Conservation (phyloP, 2,329 filamentous ascomycete species). For the Neonectria coccinea region DNA sequence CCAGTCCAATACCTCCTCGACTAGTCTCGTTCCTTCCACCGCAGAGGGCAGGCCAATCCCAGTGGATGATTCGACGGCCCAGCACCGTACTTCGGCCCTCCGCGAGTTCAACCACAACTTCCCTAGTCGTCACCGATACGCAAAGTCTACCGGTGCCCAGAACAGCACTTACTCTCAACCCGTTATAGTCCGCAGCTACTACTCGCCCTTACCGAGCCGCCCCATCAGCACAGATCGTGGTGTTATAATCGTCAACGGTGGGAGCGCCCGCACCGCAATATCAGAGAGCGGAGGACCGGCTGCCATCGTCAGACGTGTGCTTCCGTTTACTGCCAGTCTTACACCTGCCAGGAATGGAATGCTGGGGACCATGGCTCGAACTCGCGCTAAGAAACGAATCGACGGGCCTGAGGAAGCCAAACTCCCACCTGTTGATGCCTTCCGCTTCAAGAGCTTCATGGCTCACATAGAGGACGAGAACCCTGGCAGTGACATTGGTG, state of each 20-base stretch:
- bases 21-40: slow-evolving; percentile 65
- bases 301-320: slow-evolving; percentile 45
- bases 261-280: slow-evolving; percentile 41
- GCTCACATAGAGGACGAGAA: slow-evolving; percentile 63
- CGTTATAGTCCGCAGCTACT: slow-evolving; percentile 74
- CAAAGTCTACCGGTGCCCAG: slow-evolving; percentile 66
- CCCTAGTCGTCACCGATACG: slow-evolving; percentile 67
- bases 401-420: slow-evolving; percentile 54
- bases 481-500: slow-evolving; percentile 60
- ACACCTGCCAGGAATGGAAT: slow-evolving; percentile 53
- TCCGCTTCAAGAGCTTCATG: slow-evolving; percentile 74
- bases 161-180: slow-evolving; percentile 72
- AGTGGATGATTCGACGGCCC: slow-evolving; percentile 66
- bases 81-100: slow-evolving; percentile 69
- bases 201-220: slow-evolving; percentile 56
- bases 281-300: slow-evolving; percentile 47
- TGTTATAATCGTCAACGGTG: slow-evolving; percentile 47
- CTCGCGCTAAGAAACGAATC: slow-evolving; percentile 54
- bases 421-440: slow-evolving; percentile 72
- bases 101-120: slow-evolving; percentile 70
- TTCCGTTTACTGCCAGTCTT: slow-evolving; percentile 50
- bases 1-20: slow-evolving; percentile 63
- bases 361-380: slow-evolving; percentile 58
- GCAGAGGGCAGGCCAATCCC: slow-evolving; percentile 67
- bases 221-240: slow-evolving; percentile 48